Percentiles rank a stretch among this genome's conserved stretches.
These are phyloP conservation scores for Aspergillus sp. DNA, from an alignment of 2,329 filamentous ascomycete species.

Conservation along the genomic window DNA sequence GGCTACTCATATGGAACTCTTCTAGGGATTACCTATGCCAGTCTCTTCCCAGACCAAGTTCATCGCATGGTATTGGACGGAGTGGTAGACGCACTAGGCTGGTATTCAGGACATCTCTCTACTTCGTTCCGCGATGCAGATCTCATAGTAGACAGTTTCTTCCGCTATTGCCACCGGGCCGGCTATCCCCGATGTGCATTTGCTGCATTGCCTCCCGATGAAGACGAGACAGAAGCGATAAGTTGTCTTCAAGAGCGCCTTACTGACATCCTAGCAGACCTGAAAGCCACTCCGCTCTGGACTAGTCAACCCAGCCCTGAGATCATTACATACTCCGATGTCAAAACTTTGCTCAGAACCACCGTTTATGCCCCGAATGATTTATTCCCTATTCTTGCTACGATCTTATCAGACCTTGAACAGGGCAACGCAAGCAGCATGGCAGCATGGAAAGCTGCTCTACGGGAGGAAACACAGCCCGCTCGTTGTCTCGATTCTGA, in stretches of 20 bases:
- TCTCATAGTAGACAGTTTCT: neutral
- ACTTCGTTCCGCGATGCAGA: neutral
- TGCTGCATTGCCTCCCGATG: neutral
- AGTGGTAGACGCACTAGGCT: neutral
- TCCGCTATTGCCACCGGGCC: neutral
- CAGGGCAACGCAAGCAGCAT: neutral
- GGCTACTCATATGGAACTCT: neutral
- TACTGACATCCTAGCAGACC: neutral
- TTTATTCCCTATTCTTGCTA: neutral
- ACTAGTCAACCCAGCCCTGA: neutral
- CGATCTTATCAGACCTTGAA: neutral
- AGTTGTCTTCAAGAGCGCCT: neutral
- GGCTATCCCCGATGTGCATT: neutral
- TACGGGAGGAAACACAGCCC: neutral
- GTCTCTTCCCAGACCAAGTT: neutral
- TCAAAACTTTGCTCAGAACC: neutral
- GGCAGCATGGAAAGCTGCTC: neutral
- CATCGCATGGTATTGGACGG: neutral
- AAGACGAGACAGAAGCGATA: neutral
- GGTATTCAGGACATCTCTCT: neutral
- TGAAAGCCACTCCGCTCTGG: neutral
- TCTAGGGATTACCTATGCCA: neutral
- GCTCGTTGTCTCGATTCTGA: neutral
- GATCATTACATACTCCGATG: neutral
- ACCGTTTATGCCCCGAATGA: neutral